Percentiles rank a stretch among this genome's conserved stretches.
Evolutionary conservation across 192 early-diverging fungal species (phyloP).

Genomic region (Coemansia sp.): DNA sequence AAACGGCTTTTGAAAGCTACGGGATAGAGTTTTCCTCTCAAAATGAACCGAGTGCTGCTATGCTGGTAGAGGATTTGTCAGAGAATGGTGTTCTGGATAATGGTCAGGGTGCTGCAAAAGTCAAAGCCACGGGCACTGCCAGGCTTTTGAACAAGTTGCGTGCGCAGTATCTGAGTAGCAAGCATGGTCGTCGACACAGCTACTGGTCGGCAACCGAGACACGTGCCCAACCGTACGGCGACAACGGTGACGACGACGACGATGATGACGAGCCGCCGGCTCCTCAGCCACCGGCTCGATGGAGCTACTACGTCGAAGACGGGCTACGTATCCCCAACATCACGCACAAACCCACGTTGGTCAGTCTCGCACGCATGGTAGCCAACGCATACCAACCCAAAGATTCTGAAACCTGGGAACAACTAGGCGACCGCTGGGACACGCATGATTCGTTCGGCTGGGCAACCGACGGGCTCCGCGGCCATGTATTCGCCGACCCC

Average conservation of each 20-base stretch:
- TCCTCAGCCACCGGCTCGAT: slow-evolving; percentile 16
- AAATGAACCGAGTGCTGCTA: slow-evolving; percentile 3
- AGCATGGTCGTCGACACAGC: slow-evolving; percentile 40
- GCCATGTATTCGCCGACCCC: slow-evolving; percentile 80
- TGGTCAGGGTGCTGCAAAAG: neutral
- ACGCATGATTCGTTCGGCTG: slow-evolving; percentile 72
- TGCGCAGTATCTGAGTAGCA: slow-evolving; percentile 30
- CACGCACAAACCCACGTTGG: slow-evolving; percentile 68
- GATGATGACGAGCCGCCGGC: slow-evolving; percentile 1
- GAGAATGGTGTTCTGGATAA: neutral
- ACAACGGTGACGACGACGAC: slow-evolving; percentile 7
- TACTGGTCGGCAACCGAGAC: slow-evolving; percentile 27
- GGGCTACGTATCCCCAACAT: slow-evolving; percentile 68
- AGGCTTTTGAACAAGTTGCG: slow-evolving; percentile 34
- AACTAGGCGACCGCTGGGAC: slow-evolving; percentile 65
- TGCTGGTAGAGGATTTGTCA: neutral
- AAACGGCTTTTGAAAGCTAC: slow-evolving; percentile 1
- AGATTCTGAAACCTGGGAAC: slow-evolving; percentile 65
- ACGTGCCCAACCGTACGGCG: neutral
- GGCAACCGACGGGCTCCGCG: slow-evolving; percentile 73
- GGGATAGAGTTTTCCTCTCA: slow-evolving; percentile 12
- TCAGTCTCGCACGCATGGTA: slow-evolving; percentile 77
- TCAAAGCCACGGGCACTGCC: slow-evolving; percentile 29
- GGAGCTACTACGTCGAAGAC: slow-evolving; percentile 53
- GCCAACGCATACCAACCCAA: slow-evolving; percentile 80